These are phyloP conservation scores for Gossypium aridum DNA, from an alignment of 441 rosid species.

Conservation along the genomic window DNA sequence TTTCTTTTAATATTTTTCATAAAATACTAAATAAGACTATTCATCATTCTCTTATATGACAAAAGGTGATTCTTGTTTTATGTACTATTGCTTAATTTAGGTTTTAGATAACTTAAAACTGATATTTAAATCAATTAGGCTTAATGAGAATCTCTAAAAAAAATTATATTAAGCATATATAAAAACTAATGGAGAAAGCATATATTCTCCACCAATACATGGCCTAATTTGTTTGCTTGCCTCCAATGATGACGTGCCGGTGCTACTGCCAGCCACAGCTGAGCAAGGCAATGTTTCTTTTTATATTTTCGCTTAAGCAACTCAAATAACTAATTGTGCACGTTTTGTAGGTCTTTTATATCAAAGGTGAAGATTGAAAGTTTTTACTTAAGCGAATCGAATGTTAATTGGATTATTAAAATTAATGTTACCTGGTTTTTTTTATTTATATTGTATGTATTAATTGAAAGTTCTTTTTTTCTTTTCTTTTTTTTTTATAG, in stretches of 20 bases:
- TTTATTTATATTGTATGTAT: no score
- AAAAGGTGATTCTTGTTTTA: neutral
- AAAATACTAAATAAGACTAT: neutral
- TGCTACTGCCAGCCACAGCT: neutral
- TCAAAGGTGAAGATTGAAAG: no score
- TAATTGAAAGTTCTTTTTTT: no score
- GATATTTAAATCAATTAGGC: neutral
- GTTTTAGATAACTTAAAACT: neutral
- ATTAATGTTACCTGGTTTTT: no score
- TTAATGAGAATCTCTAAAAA: neutral
- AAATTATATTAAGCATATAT: neutral
- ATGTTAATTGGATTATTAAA: no score
- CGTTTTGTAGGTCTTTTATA: no score
- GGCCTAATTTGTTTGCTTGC: conserved; percentile 8
- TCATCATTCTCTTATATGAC: neutral
- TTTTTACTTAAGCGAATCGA: no score
- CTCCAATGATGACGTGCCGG: neutral
- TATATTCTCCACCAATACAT: conserved; percentile 13
- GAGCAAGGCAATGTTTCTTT: neutral
- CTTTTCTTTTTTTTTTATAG: no score
- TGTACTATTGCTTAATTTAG: neutral
- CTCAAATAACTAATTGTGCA: no score
- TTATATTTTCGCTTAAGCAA: no score
- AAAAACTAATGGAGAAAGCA: conserved; percentile 9
- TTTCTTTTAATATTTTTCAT: neutral